Evolutionary conservation across 208 protist genomes (phyloP), one percentile per base, ranked within the genome.

Genomic region (Crithidia brevicula): DNA sequence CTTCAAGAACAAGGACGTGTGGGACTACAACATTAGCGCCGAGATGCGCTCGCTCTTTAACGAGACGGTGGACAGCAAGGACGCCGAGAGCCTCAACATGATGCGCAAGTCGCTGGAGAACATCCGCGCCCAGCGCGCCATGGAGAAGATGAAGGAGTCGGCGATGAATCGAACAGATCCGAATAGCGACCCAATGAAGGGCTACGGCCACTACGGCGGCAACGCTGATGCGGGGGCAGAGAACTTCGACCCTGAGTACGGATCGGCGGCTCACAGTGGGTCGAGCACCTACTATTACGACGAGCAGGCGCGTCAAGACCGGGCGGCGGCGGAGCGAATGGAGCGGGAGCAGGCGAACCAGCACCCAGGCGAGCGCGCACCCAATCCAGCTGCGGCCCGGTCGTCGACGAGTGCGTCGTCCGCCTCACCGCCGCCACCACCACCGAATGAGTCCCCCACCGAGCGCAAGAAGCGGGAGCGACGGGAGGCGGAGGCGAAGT

Each of bases 91-190:
- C 53, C 72, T 96, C 22, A 92, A 93, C 76, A 86, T 83, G 82
- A 83, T 94, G 82, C 85, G 91, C 60, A 81, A 93, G 78, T 92
- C 88, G 18, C 72, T 96, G 20, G 88, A 96, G 72, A 94, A 91
- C 71, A 92, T 94, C 23, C 81, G 84, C 18, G 82, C 85, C 22
- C 83, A 88, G 73, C 80, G 86, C 1, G 82, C 79, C 22, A 93
- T 89, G 81, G 85, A 92, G 46, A 90, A 86, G 46, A 94, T 94
- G 91, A 94, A 93, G 79, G 88, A 94, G 64, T 84, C 80, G 4
- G 84, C 81, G 38, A 78, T 94, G 75, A 88, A 89, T 43, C 80
- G 59, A 8, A 66, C 71, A 2, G 16, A 46, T n/a, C 27, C 49
- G 4, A 73, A 69, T 42, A 52, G 45, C 64, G 66, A 77, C 54